phyloP scores from a whole-genome alignment of 768 basidiomycete genomes.

The Mycena olivaceomarginata region DNA sequence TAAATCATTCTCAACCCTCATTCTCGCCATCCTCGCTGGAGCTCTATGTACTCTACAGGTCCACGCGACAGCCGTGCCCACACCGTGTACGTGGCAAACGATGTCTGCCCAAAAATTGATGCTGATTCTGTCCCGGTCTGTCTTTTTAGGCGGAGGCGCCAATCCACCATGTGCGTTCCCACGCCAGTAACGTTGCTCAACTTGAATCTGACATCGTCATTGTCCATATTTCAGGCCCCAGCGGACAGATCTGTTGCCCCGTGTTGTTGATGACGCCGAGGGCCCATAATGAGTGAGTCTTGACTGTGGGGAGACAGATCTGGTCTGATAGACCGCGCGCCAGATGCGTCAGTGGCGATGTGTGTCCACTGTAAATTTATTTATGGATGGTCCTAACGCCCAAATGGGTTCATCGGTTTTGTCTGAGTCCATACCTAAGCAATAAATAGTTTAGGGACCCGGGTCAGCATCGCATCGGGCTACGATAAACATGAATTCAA shows the following conservation, averaged over 20 bases:
- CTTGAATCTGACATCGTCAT: background rate
- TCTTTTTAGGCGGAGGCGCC: background rate
- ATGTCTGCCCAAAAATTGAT: background rate
- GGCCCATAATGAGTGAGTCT: background rate
- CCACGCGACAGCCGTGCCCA: background rate
- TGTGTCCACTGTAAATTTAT: background rate
- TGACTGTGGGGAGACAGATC: background rate
- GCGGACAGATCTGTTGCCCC: background rate
- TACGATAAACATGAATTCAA: too few species aligned
- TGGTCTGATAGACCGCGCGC: too few species aligned
- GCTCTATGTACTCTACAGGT: background rate
- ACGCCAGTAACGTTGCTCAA: background rate
- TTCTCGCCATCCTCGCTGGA: background rate
- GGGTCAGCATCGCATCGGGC: too few species aligned
- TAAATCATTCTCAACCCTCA: background rate
- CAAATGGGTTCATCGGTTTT: too few species aligned
- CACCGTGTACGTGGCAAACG: background rate
- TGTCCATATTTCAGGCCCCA: background rate
- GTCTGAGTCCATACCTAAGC: too few species aligned
- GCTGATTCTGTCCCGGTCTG: background rate
- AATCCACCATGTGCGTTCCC: background rate
- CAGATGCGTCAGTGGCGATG: background rate
- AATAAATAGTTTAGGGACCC: too few species aligned
- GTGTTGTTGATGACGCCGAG: background rate
- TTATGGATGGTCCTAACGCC: too few species aligned